Percentiles rank a stretch among this genome's conserved stretches.
phyloP scores from a whole-genome alignment of 768 basidiomycete species.

The Lactarius evosmus region DNA sequence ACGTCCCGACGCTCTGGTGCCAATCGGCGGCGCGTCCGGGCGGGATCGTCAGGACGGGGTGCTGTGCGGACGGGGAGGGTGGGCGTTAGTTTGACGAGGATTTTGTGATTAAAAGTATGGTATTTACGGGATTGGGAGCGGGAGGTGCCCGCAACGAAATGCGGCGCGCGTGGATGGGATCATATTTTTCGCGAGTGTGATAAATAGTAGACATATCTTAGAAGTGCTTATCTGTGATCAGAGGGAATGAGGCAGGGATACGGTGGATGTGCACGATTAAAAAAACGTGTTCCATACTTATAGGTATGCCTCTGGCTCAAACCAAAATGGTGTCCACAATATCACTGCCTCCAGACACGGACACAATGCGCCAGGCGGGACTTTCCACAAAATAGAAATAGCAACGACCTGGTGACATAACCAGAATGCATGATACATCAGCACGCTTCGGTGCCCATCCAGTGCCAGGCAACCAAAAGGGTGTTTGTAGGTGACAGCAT shows the following conservation, averaged over 20 bases:
- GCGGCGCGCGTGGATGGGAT: neutral
- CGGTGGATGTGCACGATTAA: neutral
- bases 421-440: no score
- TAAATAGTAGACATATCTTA: slow-evolving; percentile 2
- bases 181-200: neutral
- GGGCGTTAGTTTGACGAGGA: neutral
- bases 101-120: neutral
- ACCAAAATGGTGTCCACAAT: neutral
- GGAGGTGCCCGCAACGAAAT: slow-evolving; percentile 22
- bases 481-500: neutral
- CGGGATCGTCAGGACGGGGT: slow-evolving; percentile 14
- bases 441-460: no score
- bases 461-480: neutral
- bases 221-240: neutral
- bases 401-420: neutral
- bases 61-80: neutral
- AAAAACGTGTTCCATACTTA: slow-evolving; percentile 10
- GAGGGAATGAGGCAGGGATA: neutral
- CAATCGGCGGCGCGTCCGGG: slow-evolving; percentile 21
- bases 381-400: neutral
- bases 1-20: slow-evolving; percentile 18
- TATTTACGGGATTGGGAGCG: slow-evolving; percentile 11
- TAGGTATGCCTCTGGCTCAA: neutral
- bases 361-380: neutral
- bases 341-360: neutral